These are phyloP conservation scores for Excoecaria cochinchinensis DNA, from an alignment of 345 rosid species.

Conservation along the genomic window DNA sequence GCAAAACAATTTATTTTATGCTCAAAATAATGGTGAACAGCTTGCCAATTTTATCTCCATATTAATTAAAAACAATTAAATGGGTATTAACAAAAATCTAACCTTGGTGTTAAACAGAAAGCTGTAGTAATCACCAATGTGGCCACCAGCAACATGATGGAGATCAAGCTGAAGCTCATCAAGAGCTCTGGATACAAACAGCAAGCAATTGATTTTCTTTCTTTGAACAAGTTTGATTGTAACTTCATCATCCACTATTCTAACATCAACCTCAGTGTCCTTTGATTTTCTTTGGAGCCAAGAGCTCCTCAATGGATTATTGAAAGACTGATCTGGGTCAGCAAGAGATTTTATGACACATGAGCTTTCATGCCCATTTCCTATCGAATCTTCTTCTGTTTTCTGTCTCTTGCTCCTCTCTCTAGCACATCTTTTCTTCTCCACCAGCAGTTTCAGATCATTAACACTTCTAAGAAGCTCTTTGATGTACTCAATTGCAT, in stretches of 20 bases:
- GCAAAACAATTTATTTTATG: not conserved
- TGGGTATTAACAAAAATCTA: not conserved
- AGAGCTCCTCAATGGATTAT: slow-evolving; percentile 59
- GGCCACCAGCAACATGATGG: slow-evolving; percentile 88
- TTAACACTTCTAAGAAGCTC: slow-evolving; percentile 65
- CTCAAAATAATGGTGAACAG: too few relatives aligned
- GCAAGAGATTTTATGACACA: slow-evolving; percentile 35
- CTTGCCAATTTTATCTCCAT: not conserved
- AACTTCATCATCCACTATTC: slow-evolving; percentile 79
- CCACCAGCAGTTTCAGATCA: slow-evolving; percentile 75
- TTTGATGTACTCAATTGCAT: slow-evolving; percentile 72
- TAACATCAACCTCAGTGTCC: slow-evolving; percentile 82
- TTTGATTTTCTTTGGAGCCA: slow-evolving; percentile 90
- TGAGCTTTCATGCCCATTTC: slow-evolving; percentile 39
- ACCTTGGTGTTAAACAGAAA: slow-evolving; percentile 88
- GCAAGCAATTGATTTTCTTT: slow-evolving; percentile 78
- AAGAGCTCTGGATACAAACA: slow-evolving; percentile 65
- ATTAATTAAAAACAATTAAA: not conserved
- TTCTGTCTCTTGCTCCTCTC: slow-evolving; percentile 47
- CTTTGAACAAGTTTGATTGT: slow-evolving; percentile 78
- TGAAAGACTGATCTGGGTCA: slow-evolving; percentile 53
- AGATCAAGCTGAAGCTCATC: slow-evolving; percentile 81
- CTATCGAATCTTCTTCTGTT: slow-evolving; percentile 39
- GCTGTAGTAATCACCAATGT: slow-evolving; percentile 73
- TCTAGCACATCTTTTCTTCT: slow-evolving; percentile 63